These are phyloP conservation scores for Herpetospermum pedunculosum DNA, from an alignment of 306 rosid genomes.

Conservation along the genomic window DNA sequence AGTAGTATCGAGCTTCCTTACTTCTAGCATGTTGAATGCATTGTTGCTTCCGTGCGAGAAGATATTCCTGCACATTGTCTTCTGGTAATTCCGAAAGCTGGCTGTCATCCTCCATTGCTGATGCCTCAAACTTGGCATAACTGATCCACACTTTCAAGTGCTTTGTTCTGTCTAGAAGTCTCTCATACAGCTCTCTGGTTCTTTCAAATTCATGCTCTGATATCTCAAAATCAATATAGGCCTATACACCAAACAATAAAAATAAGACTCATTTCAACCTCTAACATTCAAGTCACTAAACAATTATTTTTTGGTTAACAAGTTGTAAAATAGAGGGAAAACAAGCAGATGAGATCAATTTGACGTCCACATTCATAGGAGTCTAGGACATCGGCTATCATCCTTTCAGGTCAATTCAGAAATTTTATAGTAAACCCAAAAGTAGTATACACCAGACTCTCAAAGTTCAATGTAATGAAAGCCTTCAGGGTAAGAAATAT, in stretches of 20 bases:
- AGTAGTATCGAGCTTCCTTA: slow-evolving; percentile 24
- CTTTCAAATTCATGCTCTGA: slow-evolving; percentile 74
- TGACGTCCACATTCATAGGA: neutral
- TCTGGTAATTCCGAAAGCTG: slow-evolving; percentile 22
- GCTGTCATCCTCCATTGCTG: slow-evolving; percentile 28
- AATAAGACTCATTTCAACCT: neutral
- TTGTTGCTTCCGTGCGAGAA: slow-evolving; percentile 38
- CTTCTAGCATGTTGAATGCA: slow-evolving; percentile 65
- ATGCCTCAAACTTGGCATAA: slow-evolving; percentile 74
- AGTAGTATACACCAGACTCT: neutral
- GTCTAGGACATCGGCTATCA: neutral
- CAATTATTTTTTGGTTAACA: neutral
- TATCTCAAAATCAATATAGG: slow-evolving; percentile 76
- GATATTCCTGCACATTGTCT: slow-evolving; percentile 15
- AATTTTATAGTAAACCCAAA: neutral
- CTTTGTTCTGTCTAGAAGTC: slow-evolving; percentile 85
- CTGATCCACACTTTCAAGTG: slow-evolving; percentile 93
- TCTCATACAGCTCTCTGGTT: slow-evolving; percentile 69
- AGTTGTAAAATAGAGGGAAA: neutral
- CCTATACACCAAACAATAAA: slow-evolving; percentile 35
- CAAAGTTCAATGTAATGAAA: neutral
- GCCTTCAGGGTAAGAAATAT: neutral
- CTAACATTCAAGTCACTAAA: neutral
- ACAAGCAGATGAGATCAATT: neutral
- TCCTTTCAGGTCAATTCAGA: neutral